Evolutionary conservation across 179 eudicot genomes (phyloP), one percentile per base, ranked within the genome.

Genomic region (Silene noctiflora): DNA sequence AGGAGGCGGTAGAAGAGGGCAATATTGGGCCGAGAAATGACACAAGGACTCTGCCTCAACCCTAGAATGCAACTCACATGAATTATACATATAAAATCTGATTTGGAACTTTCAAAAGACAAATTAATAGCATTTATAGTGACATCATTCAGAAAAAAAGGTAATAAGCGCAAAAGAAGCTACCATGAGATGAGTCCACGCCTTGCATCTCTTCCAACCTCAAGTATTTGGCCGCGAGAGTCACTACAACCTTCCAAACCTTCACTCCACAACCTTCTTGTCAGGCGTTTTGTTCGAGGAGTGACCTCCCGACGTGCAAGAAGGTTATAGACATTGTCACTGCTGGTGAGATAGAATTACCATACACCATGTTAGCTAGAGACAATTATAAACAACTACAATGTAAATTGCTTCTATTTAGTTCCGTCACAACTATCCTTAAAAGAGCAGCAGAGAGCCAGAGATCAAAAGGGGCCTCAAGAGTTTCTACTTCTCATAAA

Each of bases 1-100:
- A 25, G 97, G 98, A 79, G 98, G 93, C 33, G 98, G 98, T 70
- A 84, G 29, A 78, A 93, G 82, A 16, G 98, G 92, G 80, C 98
- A 94, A 84, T 94, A 94, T 76, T 87, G 86, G 77, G 98, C 96
- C 74, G 96, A 88, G 74, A 94, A 86, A 89, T 92, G 88, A 64
- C 78, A 87, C 83, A 94, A 79, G 44, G 97, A 94, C 77, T 86
- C 91, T 61, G 91, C 93, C 89, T 94, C 98, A 27, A 74, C 94
- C 98, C 98, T 94, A 71, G 11, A 20, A 78, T 20, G n/a, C 76
- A 71, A 81, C 62, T 69, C 60, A 44, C 59, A 70, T 48, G 55
- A 39, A 75, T 78, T 29, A 67, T 59, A n/a, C 67, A 74, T 31
- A 33, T 48, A 33, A 22, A 64, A 24, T 17, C 4, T 51, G 58